phyloP scores from a whole-genome alignment of 202 grass and related monocot genomes.

The Panicum hallii region DNA sequence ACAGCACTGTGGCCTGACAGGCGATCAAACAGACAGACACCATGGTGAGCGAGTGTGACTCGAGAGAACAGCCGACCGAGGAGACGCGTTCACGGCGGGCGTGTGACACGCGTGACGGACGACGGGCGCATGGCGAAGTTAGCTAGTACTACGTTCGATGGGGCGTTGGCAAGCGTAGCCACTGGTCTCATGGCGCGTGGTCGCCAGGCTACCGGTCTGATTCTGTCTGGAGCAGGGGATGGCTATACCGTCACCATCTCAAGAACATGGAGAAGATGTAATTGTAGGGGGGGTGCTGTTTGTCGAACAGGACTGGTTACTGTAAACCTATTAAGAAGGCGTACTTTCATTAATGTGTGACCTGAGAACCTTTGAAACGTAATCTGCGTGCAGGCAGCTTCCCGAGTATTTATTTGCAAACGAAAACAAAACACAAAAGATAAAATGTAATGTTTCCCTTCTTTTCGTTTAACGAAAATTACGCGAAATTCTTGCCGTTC shows the following conservation, averaged over 20 bases:
- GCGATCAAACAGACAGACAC: no score
- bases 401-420: no score
- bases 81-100: not conserved
- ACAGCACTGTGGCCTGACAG: not conserved
- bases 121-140: slow-evolving; percentile 6
- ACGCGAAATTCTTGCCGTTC: no score
- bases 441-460: no score
- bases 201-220: not conserved
- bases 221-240: slow-evolving; percentile 4
- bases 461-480: no score
- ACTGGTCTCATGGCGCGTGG: slow-evolving; percentile 17
- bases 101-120: not conserved
- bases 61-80: no score
- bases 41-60: slow-evolving; percentile 41
- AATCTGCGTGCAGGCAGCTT: no score
- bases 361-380: no score
- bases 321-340: not conserved
- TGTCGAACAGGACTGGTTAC: not conserved
- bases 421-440: no score
- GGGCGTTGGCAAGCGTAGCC: not conserved
- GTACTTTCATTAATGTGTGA: not conserved
- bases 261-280: no score
- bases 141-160: not conserved
- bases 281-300: no score
- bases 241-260: no score